Evolutionary conservation across 257 asterid genomes (phyloP), one percentile per base, ranked within the genome.

Genomic region (Solanum tarapatanum): DNA sequence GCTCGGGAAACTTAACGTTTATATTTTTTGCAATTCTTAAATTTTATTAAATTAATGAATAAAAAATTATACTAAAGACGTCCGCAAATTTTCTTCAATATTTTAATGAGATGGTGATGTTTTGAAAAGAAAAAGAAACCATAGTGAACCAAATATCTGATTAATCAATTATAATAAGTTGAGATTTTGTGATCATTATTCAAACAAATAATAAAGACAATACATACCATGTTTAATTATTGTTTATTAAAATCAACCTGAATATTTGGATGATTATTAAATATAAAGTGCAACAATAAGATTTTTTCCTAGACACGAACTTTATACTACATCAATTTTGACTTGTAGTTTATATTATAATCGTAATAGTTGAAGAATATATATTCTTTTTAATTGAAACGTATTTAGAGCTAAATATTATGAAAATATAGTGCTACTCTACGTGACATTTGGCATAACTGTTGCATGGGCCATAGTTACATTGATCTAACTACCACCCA

Each of bases 51-150:
- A 72, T 17, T 16, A 32, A 32, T 72, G 24, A 32, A 32, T 8
- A 8, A 32, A 32, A 72, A 72, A 32, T 30, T 16, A 7, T 32
- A 72, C 9, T 72, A 73, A 64, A 88, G 66, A 4, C 86, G 83
- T 77, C 73, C 24, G 24, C 10, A 76, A 88, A 13, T 60, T 84
- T 88, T 84, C 87, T 84, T 74, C 82, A 45, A 45, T 80, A 80
- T 45, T 77, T n/a, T 2, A 80, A 45, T 28, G 66, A 45, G 85
- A 80, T 16, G 28, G 68, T 80, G 41, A 28, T 80, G 68, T 45
- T 26, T 80, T 45, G 28, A 16, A 80, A 26, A 66, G 33, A 0
- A 80, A 80, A 35, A 74, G 17, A 4, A 17, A 80, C 16, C 41
- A n/a, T 45, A 36, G 17, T 43, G 0, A 28, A 24, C 28, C 17